Base-by-base conservation (phyloP, 441 rosid species). In the Raphanus hybrid region DNA sequence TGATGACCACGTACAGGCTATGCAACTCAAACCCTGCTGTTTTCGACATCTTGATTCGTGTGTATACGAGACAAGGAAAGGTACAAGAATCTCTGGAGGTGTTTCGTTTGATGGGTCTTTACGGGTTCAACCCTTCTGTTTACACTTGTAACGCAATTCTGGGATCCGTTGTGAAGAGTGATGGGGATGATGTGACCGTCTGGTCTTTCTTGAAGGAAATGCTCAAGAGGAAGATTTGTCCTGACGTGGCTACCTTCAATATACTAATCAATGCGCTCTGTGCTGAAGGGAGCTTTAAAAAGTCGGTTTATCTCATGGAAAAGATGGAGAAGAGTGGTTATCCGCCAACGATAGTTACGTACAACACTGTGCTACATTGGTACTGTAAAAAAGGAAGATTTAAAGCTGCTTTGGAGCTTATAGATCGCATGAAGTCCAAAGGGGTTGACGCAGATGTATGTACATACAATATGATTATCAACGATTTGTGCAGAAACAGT, bases 1-100 rank as follows among this genome's bases (percentile, higher is more conserved):
- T 94, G n/a, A 91, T 94, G 94, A 82, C 78, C 39, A 87, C 97
- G 0, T 91, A 92, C 81, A 78, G 89, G 15, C 83, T 92, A 65
- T 94, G 98, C 84, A 89, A 86, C 66, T 92, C 98, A n/a, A 90
- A 89, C 79, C 97, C 97, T 69, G 85, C 97, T 1, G 90, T 92
- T 67, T 94, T 92, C 76, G 98, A 94, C 79, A 82, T 90, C 63
- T 78, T 94, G 80, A 89, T 92, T 75, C 86, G 90, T 80, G 86
- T 85, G 62, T 92, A 92, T 81, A 61, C 89, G 83, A 81, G 84
- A 69, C 78, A 86, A 74, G 91, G 91, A 74, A 84, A 75, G 88
- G 34, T 86, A 81, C 78, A 74, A 69, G 86, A 86, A 69, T 93
- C 97, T 69, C 71, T 91, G 70, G 86, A 90, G 71, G 81, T 82